phyloP scores from a whole-genome alignment of 2,329 filamentous ascomycete species.

The Elsinoe arachidis region DNA sequence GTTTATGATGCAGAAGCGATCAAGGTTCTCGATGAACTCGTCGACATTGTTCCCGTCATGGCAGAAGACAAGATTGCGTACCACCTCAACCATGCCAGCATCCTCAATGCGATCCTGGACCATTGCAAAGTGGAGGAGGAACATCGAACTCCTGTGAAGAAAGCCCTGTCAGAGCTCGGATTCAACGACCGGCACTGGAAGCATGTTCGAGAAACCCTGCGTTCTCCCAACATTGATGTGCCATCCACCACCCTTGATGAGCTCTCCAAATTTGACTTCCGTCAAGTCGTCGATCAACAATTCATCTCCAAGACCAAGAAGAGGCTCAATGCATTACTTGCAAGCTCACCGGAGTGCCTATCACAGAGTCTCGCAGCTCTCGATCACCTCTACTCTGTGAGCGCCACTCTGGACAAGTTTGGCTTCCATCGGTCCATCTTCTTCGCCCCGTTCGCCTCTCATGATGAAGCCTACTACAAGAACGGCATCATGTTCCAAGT shows the following conservation, averaged over 20 bases:
- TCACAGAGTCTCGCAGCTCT: conserved; percentile 32
- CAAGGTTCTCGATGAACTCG: conserved; percentile 88
- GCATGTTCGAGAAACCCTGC: conserved; percentile 72
- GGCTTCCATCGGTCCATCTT: conserved; percentile 70
- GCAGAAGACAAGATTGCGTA: conserved; percentile 68
- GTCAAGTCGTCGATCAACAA: conserved; percentile 58
- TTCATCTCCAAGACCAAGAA: conserved; percentile 66
- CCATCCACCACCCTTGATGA: conserved; percentile 87
- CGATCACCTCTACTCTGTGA: conserved; percentile 67
- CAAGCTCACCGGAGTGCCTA: conserved; percentile 27
- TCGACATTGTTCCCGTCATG: conserved; percentile 69
- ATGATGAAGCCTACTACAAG: conserved; percentile 85
- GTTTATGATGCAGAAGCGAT: conserved; percentile 89
- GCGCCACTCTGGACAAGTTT: conserved; percentile 67
- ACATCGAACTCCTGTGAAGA: conserved; percentile 64
- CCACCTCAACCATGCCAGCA: conserved; percentile 77
- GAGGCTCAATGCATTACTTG: conserved; percentile 48
- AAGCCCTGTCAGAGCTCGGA: conserved; percentile 79
- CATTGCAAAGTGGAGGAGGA: conserved; percentile 69
- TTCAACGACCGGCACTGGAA: conserved; percentile 72
- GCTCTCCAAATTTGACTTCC: conserved; percentile 81
- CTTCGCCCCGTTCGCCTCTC: conserved; percentile 73
- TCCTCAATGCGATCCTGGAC: conserved; percentile 82
- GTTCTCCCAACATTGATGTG: conserved; percentile 71
- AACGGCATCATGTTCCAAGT: conserved; percentile 86